Evolutionary conservation across 2,329 filamentous ascomycete genomes (phyloP).

Genomic region (Xylariaceae sp.): DNA sequence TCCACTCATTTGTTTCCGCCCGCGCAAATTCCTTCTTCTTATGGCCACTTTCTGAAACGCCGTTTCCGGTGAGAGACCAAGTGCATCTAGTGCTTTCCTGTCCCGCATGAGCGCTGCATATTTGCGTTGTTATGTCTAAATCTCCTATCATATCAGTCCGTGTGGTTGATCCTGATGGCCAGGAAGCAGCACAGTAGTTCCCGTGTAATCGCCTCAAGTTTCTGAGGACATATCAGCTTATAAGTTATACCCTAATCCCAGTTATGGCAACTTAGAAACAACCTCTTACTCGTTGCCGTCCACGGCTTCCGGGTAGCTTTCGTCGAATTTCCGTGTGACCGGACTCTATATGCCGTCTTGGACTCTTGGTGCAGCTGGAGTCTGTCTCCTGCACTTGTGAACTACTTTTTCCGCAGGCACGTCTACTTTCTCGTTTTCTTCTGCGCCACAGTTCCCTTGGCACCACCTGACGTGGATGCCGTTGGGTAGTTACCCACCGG

Average conservation of each 20-base stretch:
- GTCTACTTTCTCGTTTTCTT: too few species aligned
- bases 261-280: background rate
- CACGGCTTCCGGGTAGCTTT: too few species aligned
- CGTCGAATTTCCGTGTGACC: too few species aligned
- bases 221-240: background rate
- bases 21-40: background rate
- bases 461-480: too few species aligned
- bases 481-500: too few species aligned
- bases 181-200: background rate
- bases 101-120: background rate
- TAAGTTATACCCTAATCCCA: background rate
- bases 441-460: too few species aligned
- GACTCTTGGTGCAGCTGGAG: too few species aligned
- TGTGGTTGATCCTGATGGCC: background rate
- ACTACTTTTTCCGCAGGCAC: too few species aligned
- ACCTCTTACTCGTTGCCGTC: too few species aligned
- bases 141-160: background rate
- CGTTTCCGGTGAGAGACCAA: background rate
- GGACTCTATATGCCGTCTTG: too few species aligned
- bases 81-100: background rate
- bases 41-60: background rate
- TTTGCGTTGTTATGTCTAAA: background rate
- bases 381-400: too few species aligned
- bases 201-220: background rate
- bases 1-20: background rate